Evolutionary conservation across 2,329 filamentous ascomycete species (phyloP).

Genomic region (Gliomastix tumulicola): DNA sequence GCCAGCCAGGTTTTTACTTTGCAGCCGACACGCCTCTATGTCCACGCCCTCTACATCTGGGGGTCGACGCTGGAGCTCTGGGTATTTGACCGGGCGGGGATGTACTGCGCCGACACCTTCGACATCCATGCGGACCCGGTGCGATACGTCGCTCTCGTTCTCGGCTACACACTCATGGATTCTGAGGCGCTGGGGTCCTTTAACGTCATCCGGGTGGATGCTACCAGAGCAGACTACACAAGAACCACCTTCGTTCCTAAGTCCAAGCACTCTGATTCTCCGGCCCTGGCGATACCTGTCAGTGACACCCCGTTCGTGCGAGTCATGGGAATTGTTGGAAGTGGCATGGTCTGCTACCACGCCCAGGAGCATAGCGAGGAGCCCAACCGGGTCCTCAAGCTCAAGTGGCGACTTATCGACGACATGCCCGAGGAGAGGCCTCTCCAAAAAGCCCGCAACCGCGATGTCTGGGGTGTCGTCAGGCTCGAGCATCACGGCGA

Average conservation of each 20-base stretch:
- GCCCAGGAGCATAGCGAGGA: slow-evolving; percentile 6
- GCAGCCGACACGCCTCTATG: neutral
- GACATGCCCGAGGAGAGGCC: neutral
- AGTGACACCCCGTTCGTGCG: slow-evolving; percentile 5
- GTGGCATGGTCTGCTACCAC: slow-evolving; percentile 9
- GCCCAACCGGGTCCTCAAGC: slow-evolving; percentile 5
- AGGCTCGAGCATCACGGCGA: neutral
- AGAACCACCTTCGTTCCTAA: too few relatives aligned
- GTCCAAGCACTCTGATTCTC: neutral
- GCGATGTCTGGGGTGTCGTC: neutral
- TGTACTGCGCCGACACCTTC: slow-evolving; percentile 7
- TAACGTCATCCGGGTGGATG: slow-evolving; percentile 2
- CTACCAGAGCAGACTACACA: too few relatives aligned
- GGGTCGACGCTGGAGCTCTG: slow-evolving; percentile 10
- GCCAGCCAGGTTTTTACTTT: neutral
- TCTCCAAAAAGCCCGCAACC: neutral
- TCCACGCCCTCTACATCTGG: slow-evolving; percentile 7
- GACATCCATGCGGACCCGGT: slow-evolving; percentile 1
- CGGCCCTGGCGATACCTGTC: too few relatives aligned
- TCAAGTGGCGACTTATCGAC: neutral
- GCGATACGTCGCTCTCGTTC: slow-evolving; percentile 2
- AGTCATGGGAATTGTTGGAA: slow-evolving; percentile 6
- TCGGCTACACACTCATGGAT: slow-evolving; percentile 5
- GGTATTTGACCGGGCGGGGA: slow-evolving; percentile 12
- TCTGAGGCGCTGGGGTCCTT: slow-evolving; percentile 4